These are phyloP conservation scores for Parmales sp. DNA, from an alignment of 108 stramenopile species.

Conservation along the genomic window DNA sequence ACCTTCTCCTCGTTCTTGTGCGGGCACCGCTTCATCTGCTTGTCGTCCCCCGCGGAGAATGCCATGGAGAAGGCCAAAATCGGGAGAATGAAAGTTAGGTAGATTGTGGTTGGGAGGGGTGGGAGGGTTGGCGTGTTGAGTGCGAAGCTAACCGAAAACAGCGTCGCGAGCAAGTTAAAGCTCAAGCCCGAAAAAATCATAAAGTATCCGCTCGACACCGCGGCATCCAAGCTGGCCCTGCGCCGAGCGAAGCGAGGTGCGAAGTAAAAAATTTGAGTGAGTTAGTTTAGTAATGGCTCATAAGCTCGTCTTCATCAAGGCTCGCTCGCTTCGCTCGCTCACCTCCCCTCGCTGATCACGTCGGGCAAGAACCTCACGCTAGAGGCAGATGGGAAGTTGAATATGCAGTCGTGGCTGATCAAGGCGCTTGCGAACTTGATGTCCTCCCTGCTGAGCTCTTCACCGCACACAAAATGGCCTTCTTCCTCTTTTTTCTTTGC, in stretches of 20 bases:
- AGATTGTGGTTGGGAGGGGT: slow-evolving; percentile 38
- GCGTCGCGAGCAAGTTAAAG: slow-evolving; percentile 44
- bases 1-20: slow-evolving; percentile 62
- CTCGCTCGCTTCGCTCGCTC: too few species aligned
- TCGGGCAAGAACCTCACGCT: slow-evolving; percentile 49
- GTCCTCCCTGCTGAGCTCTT: not conserved
- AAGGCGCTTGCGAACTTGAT: not conserved
- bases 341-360: slow-evolving; percentile 38
- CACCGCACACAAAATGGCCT: not conserved
- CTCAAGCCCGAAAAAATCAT: slow-evolving; percentile 43
- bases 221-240: slow-evolving; percentile 58
- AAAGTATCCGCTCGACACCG: slow-evolving; percentile 42
- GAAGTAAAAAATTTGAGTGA: too few species aligned
- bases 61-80: slow-evolving; percentile 54
- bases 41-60: slow-evolving; percentile 37
- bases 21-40: slow-evolving; percentile 62
- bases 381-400: not conserved
- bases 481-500: not conserved
- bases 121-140: slow-evolving; percentile 48
- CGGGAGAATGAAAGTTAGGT: slow-evolving; percentile 51
- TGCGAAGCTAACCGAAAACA: slow-evolving; percentile 49
- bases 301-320: too few species aligned
- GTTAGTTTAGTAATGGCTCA: too few species aligned
- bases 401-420: not conserved
- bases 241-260: too few species aligned